Evolutionary conservation across 176 grass and related monocot species (phyloP).

Genomic region (Saccharum spontaneum): DNA sequence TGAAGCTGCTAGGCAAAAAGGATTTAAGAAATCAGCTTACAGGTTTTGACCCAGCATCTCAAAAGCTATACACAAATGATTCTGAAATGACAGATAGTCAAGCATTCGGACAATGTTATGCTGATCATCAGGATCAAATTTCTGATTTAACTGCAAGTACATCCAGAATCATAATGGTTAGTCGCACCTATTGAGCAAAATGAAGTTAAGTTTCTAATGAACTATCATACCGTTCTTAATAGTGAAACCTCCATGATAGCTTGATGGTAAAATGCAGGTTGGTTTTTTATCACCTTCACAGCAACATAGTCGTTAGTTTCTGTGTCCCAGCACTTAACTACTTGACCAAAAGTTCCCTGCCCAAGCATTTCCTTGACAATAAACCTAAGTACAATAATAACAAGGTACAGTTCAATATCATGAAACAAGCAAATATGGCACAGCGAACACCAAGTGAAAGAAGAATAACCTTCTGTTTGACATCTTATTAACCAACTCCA

Average conservation of each 20-base stretch:
- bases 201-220: constrained; percentile 11
- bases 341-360: constrained; percentile 98
- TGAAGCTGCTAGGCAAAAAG: neutral
- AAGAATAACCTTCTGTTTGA: constrained; percentile 74
- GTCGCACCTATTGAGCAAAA: constrained; percentile 19
- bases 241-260: constrained; percentile 80
- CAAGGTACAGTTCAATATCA: constrained; percentile 31
- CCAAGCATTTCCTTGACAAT: constrained; percentile 97
- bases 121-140: constrained; percentile 80
- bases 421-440: constrained; percentile 17
- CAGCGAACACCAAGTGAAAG: neutral
- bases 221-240: constrained; percentile 64
- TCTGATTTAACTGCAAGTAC: constrained; percentile 85
- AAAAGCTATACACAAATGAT: constrained; percentile 94
- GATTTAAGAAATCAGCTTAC: constrained; percentile 53
- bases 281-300: constrained; percentile 99
- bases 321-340: constrained; percentile 86
- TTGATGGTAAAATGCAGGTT: constrained; percentile 92
- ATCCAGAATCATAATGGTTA: constrained; percentile 12
- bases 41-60: constrained; percentile 98
- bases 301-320: constrained; percentile 80
- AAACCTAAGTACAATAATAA: constrained; percentile 58
- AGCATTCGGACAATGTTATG: constrained; percentile 97
- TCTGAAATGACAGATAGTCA: constrained; percentile 80
- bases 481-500: constrained; percentile 72